These are phyloP conservation scores for Alternaria ethzedia DNA, from an alignment of 2,329 filamentous ascomycete genomes.

Conservation along the genomic window DNA sequence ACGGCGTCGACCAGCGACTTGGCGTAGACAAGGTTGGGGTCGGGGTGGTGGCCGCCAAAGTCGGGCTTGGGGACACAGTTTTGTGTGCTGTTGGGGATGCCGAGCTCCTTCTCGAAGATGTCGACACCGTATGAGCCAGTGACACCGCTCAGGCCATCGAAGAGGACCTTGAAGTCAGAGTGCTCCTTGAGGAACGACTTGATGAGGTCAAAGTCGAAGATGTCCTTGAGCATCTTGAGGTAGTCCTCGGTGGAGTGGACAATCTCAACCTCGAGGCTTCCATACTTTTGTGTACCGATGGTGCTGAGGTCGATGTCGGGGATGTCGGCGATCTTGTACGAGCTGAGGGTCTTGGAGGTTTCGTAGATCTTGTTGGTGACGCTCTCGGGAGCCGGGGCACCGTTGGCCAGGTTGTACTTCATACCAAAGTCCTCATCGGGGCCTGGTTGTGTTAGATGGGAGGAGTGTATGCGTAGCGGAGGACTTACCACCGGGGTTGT, in stretches of 20 bases:
- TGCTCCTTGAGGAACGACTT: conserved; percentile 88
- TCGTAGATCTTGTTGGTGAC: conserved; percentile 99
- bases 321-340: conserved; percentile 90
- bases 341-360: conserved; percentile 84
- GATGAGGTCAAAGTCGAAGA: conserved; percentile 97
- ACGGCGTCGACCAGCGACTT: conserved; percentile 93
- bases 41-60: conserved; percentile 96
- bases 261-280: conserved; percentile 88
- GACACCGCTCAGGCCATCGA: conserved; percentile 92
- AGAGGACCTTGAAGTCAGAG: conserved; percentile 94
- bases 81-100: conserved; percentile 80
- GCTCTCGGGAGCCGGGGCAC: conserved; percentile 91
- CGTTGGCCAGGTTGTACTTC: conserved; percentile 99
- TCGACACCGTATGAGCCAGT: conserved; percentile 93
- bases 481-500: conserved; percentile 91
- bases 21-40: conserved; percentile 97
- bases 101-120: conserved; percentile 94
- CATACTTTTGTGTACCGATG: conserved; percentile 84
- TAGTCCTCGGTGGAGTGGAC: conserved; percentile 94
- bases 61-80: conserved; percentile 93
- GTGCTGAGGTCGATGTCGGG: conserved; percentile 83
- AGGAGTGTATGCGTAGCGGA: neutral
- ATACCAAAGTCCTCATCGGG: conserved; percentile 97
- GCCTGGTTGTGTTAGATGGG: conserved; percentile 58
- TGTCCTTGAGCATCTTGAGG: conserved; percentile 92